Evolutionary conservation across 2,329 filamentous ascomycete species (phyloP).

Genomic region (Talaromyces sp.): DNA sequence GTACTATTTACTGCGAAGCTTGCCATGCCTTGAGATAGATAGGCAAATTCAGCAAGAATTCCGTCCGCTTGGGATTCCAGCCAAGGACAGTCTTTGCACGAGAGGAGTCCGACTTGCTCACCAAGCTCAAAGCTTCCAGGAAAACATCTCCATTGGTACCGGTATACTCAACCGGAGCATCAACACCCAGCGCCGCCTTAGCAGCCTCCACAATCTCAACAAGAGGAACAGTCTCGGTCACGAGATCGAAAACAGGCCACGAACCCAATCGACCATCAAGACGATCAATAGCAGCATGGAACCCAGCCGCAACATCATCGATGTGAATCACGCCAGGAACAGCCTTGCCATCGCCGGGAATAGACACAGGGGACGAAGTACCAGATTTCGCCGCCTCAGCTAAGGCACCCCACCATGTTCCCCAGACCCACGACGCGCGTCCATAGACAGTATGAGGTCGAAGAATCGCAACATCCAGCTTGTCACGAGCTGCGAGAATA

Average conservation of each 20-base stretch:
- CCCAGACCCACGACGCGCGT: slow-evolving; percentile 34
- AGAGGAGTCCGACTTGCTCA: slow-evolving; percentile 26
- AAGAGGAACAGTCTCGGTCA: slow-evolving; percentile 24
- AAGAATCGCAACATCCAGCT: slow-evolving; percentile 7
- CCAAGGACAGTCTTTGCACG: slow-evolving; percentile 36
- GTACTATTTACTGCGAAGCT: slow-evolving; percentile 1
- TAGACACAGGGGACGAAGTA: slow-evolving; percentile 23
- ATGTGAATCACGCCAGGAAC: slow-evolving; percentile 39
- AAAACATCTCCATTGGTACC: slow-evolving; percentile 28
- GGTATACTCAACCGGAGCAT: slow-evolving; percentile 30
- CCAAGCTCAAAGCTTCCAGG: slow-evolving; percentile 27
- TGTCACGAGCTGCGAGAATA: slow-evolving; percentile 26
- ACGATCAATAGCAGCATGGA: slow-evolving; percentile 38
- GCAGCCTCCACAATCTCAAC: slow-evolving; percentile 33
- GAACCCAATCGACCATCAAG: slow-evolving; percentile 30
- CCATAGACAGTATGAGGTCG: slow-evolving; percentile 35
- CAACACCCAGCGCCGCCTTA: slow-evolving; percentile 17
- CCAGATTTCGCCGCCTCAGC: slow-evolving; percentile 9
- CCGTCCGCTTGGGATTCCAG: slow-evolving; percentile 36
- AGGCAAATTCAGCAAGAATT: slow-evolving; percentile 23
- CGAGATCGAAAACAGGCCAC: slow-evolving; percentile 44
- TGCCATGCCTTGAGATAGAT: slow-evolving; percentile 17
- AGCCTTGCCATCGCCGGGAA: slow-evolving; percentile 24
- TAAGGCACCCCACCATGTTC: slow-evolving; percentile 8
- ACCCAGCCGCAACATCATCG: slow-evolving; percentile 41